Percentiles rank a stretch among this genome's conserved stretches.
Evolutionary conservation across 2,329 filamentous ascomycete species (phyloP).

Genomic region (Colletotrichum eleusines): DNA sequence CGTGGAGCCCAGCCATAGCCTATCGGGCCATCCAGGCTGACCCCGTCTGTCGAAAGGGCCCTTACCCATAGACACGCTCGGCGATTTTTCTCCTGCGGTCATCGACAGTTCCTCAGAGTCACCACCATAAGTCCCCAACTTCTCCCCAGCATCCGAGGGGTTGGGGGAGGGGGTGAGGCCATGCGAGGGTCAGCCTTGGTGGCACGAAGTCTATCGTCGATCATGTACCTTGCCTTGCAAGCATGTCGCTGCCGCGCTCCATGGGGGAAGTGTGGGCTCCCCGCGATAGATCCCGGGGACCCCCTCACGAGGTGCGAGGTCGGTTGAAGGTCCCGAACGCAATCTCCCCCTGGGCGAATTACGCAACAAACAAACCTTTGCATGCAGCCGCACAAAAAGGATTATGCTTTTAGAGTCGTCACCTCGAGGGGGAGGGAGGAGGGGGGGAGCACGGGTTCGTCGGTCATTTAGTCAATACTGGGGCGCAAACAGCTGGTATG

Average conservation of each 20-base stretch:
- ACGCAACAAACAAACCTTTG: background rate
- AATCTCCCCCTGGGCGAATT: background rate
- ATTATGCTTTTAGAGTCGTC: conserved; percentile 26
- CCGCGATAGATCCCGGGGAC: conserved; percentile 19
- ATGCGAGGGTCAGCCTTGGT: conserved; percentile 20
- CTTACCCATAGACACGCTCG: conserved; percentile 5
- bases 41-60: conserved; percentile 12
- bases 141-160: background rate
- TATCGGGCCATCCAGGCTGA: background rate
- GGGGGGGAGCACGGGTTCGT: background rate
- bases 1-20: conserved; percentile 22
- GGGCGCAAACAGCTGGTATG: background rate
- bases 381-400: conserved; percentile 11
- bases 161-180: conserved; percentile 17
- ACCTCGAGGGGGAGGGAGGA: background rate
- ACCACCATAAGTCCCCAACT: background rate
- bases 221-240: conserved; percentile 12
- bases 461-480: background rate
- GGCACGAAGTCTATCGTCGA: conserved; percentile 20
- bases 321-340: background rate
- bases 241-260: conserved; percentile 23
- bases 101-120: background rate
- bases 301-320: conserved; percentile 10
- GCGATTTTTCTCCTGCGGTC: background rate
- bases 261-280: conserved; percentile 17